These are phyloP conservation scores for Kodamaea restingae DNA, from an alignment of 805 yeast species.

Conservation along the genomic window DNA sequence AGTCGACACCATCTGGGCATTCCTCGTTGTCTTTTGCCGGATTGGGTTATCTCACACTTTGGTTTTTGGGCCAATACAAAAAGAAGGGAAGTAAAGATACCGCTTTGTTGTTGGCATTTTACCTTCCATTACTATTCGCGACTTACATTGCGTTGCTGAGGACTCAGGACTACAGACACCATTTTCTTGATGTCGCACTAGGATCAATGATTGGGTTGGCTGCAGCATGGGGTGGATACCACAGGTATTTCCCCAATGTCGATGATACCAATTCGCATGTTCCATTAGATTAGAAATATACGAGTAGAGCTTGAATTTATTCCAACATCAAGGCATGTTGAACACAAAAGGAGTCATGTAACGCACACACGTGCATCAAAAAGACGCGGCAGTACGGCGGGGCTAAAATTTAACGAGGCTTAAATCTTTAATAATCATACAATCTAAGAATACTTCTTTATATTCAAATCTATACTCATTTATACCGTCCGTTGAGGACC, in stretches of 20 bases:
- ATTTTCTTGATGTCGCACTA: constrained; percentile 30
- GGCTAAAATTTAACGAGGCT: neutral
- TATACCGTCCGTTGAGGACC: constrained; percentile 49
- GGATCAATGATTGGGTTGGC: constrained; percentile 31
- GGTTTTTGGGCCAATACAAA: constrained; percentile 43
- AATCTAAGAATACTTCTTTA: neutral
- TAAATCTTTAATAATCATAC: too few relatives aligned
- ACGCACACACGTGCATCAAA: too few relatives aligned
- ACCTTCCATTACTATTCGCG: constrained; percentile 20
- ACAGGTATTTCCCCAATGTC: constrained; percentile 24
- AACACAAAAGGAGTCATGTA: too few relatives aligned
- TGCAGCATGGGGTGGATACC: constrained; percentile 25
- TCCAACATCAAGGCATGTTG: too few relatives aligned
- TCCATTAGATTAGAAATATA: constrained; percentile 8
- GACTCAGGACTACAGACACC: constrained; percentile 28
- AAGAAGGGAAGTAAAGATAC: constrained; percentile 8
- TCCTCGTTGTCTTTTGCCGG: constrained; percentile 51
- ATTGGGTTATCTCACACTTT: constrained; percentile 43
- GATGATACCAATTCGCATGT: constrained; percentile 6
- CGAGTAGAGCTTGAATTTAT: too few relatives aligned
- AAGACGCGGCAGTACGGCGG: too few relatives aligned
- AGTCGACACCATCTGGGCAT: constrained; percentile 58
- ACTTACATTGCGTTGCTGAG: constrained; percentile 24
- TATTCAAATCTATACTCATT: constrained; percentile 9
- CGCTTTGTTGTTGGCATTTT: constrained; percentile 11